phyloP scores from a whole-genome alignment of 1,284 basidiomycete genomes.

The Volvariella surrecta region DNA sequence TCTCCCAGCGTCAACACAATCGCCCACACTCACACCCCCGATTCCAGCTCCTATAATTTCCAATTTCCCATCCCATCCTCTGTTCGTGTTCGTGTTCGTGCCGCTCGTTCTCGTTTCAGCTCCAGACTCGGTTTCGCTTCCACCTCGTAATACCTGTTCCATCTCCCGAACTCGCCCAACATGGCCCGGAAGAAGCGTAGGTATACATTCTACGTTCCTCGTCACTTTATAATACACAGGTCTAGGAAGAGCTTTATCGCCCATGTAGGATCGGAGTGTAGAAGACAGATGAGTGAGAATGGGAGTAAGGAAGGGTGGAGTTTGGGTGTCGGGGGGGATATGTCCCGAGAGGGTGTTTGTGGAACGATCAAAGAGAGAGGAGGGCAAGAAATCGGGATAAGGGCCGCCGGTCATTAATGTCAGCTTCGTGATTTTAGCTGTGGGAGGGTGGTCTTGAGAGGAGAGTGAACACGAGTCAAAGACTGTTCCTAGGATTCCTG shows the following conservation, averaged over 20 bases:
- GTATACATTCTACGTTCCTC: conserved; percentile 72
- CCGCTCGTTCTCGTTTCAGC: no score
- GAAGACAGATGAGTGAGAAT: conserved; percentile 12
- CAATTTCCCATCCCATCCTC: conserved; percentile 48
- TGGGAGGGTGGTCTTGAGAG: conserved; percentile 47
- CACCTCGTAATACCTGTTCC: conserved; percentile 30
- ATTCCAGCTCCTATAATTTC: conserved; percentile 84
- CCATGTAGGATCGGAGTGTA: conserved; percentile 30
- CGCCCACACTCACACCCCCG: conserved; percentile 84
- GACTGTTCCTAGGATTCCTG: conserved; percentile 71
- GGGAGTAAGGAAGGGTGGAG: conserved; percentile 2
- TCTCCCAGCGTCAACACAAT: conserved; percentile 76
- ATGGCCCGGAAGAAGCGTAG: conserved; percentile 75
- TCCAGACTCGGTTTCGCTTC: conserved; percentile 4
- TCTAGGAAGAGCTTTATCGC: conserved; percentile 37
- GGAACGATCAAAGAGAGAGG: conserved; percentile 8
- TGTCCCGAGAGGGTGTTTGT: not conserved
- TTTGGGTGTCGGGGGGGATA: not conserved
- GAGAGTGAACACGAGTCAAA: conserved; percentile 77
- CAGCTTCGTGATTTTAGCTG: conserved; percentile 50
- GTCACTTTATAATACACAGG: conserved; percentile 52
- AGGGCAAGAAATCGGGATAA: conserved; percentile 28
- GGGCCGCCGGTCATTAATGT: conserved; percentile 93
- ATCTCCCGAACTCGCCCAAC: conserved; percentile 60
- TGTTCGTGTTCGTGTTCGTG: no score